phyloP scores from a whole-genome alignment of 768 basidiomycete species.

The Pleurotus citrinopileatus region DNA sequence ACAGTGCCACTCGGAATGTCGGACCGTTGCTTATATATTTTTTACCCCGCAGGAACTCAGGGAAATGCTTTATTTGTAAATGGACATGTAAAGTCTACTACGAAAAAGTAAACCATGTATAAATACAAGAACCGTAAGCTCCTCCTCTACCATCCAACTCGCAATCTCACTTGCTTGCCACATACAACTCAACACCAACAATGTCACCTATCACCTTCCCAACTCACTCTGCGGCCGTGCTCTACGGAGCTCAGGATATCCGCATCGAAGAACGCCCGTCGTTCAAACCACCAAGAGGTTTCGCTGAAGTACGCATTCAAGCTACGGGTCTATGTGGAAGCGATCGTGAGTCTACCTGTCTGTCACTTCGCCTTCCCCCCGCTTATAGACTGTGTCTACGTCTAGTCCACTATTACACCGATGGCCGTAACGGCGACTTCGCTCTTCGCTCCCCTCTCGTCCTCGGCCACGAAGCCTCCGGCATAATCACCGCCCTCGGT shows the following conservation, averaged over 20 bases:
- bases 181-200: constrained; percentile 13
- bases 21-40: no score
- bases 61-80: no score
- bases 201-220: constrained; percentile 46
- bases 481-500: constrained; percentile 81
- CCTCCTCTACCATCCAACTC: constrained; percentile 16
- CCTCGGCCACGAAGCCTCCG: constrained; percentile 93
- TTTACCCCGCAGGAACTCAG: no score
- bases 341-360: constrained; percentile 45
- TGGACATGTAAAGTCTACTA: no score
- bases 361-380: no score
- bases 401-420: constrained; percentile 86
- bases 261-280: constrained; percentile 71
- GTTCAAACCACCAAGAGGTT: constrained; percentile 67
- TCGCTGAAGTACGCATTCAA: constrained; percentile 77
- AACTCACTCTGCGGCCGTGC: constrained; percentile 70
- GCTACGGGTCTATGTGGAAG: constrained; percentile 91
- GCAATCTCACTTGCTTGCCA: constrained; percentile 16
- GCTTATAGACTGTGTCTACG: constrained; percentile 2
- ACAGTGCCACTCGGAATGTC: no score
- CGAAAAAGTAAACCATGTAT: neutral
- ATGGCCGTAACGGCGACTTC: constrained; percentile 92
- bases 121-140: constrained; percentile 15
- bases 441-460: constrained; percentile 82
- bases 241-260: constrained; percentile 82